Conservation (phyloP, 371 early-diverging fungal genomes). For the Thermomucor indicae-seudaticae region DNA sequence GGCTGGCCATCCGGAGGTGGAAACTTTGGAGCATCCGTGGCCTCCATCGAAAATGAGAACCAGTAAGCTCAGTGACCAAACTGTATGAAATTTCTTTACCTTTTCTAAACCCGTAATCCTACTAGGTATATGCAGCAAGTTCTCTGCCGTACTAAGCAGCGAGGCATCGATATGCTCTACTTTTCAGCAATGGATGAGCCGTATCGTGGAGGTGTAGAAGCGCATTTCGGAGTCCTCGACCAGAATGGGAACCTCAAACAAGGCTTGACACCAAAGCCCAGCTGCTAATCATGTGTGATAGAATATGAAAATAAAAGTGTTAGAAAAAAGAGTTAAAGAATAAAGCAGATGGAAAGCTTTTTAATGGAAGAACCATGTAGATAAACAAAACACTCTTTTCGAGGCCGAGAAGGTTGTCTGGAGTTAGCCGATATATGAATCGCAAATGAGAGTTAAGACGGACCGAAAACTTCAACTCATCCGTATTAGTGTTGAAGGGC, state of each 20-base stretch:
- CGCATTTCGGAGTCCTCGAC: slow-evolving; percentile 52
- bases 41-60: slow-evolving; percentile 49
- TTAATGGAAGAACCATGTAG: too few species aligned
- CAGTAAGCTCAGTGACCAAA: slow-evolving; percentile 16
- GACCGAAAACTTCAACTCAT: too few species aligned
- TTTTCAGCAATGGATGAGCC: slow-evolving; percentile 62
- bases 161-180: slow-evolving; percentile 49
- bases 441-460: too few species aligned
- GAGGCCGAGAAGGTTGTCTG: too few species aligned
- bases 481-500: too few species aligned
- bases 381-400: too few species aligned
- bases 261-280: not conserved
- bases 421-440: too few species aligned
- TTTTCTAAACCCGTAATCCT: too few species aligned
- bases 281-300: slow-evolving; percentile 1
- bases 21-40: slow-evolving; percentile 42
- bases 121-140: slow-evolving; percentile 24
- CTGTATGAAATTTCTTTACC: not conserved
- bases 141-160: slow-evolving; percentile 43
- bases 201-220: slow-evolving; percentile 55
- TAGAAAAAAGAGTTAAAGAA: too few species aligned
- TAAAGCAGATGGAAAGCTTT: too few species aligned
- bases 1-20: slow-evolving; percentile 64
- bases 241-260: slow-evolving; percentile 18
- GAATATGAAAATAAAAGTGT: too few species aligned